Percentiles rank a stretch among this genome's conserved stretches.
These are phyloP conservation scores for Pestalotiopsis sp. DNA, from an alignment of 2,329 filamentous ascomycete genomes.

Conservation along the genomic window DNA sequence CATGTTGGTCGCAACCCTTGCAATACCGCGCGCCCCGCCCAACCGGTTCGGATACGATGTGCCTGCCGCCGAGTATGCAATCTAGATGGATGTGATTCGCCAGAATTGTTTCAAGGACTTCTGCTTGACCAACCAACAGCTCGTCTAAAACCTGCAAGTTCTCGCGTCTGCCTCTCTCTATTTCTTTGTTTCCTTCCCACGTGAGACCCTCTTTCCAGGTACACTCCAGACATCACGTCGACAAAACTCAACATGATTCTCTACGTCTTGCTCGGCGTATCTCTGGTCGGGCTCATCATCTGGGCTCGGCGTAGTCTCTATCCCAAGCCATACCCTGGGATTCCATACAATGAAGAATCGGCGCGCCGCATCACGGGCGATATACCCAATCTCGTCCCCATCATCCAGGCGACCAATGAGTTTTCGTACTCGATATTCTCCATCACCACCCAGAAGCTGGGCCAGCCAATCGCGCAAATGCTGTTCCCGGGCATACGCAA, in stretches of 20 bases:
- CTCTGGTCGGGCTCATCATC: neutral
- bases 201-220: no score
- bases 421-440: neutral
- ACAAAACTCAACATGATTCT: neutral
- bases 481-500: conserved; percentile 19
- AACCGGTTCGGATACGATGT: no score
- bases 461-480: conserved; percentile 17
- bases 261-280: neutral
- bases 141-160: no score
- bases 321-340: neutral
- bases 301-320: neutral
- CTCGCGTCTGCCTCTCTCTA: no score
- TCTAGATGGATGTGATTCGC: no score
- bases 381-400: neutral
- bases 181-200: no score
- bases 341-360: neutral
- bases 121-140: no score
- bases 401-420: neutral
- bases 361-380: neutral
- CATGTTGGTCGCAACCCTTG: no score
- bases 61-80: no score
- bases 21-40: no score
- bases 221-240: no score
- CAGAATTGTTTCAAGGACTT: no score
- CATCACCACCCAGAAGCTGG: conserved; percentile 4